Evolutionary conservation across 192 early-diverging fungal genomes (phyloP).

Genomic region (Coemansia javaensis): DNA sequence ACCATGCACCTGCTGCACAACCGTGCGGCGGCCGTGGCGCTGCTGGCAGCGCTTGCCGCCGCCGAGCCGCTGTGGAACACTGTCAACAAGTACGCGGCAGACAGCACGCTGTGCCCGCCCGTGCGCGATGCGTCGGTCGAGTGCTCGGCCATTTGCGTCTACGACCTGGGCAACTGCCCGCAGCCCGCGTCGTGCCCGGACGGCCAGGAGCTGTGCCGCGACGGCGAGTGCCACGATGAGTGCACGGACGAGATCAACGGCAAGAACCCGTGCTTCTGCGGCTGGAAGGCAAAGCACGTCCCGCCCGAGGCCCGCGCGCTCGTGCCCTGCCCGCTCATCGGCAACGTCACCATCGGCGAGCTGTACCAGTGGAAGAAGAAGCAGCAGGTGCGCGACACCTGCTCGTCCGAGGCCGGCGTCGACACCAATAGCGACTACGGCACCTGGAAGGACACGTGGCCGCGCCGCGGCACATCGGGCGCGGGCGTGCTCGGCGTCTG

Average conservation of each 20-base stretch:
- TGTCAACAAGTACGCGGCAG: conserved; percentile 30
- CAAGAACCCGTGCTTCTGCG: conserved; percentile 41
- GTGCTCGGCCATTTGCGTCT: conserved; percentile 27
- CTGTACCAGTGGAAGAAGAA: conserved; percentile 24
- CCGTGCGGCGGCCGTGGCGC: too few species aligned
- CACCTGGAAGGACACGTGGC: conserved; percentile 17
- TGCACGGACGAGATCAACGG: conserved; percentile 24
- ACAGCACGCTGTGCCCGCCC: conserved; percentile 17
- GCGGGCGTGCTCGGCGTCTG: conserved; percentile 13
- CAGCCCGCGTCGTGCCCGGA: conserved; percentile 15
- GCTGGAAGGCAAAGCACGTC: conserved; percentile 16
- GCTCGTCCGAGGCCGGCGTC: conserved; percentile 17
- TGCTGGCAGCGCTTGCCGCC: neutral
- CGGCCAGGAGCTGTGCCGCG: conserved; percentile 21
- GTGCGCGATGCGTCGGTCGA: neutral
- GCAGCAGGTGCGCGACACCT: conserved; percentile 17
- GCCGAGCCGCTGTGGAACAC: conserved; percentile 5
- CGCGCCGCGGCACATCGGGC: conserved; percentile 5
- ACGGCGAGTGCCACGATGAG: conserved; percentile 25
- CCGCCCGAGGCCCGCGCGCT: conserved; percentile 10
- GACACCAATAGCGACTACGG: conserved; percentile 14
- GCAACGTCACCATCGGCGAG: conserved; percentile 32
- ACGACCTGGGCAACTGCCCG: conserved; percentile 25
- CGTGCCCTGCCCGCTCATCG: conserved; percentile 13
- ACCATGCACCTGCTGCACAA: too few species aligned